Base-by-base conservation (phyloP, 805 yeast species). In the Diddensiella transvaalensis region DNA sequence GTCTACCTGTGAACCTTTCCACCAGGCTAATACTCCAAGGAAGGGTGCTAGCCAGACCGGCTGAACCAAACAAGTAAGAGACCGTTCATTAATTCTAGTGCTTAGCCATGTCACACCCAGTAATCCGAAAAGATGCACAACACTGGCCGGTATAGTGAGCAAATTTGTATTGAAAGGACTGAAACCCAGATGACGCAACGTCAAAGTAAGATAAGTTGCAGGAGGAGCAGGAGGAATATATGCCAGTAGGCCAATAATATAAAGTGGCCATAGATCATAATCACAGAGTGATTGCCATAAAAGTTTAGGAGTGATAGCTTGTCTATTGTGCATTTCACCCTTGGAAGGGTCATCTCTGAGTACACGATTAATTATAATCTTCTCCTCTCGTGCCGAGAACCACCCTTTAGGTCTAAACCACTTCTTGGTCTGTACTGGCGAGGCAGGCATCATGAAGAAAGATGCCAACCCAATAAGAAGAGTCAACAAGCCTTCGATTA, bases 291-390 rank as follows among this genome's bases (percentile, higher is more conserved):
- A 65, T 19, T 63, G 55, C 55, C 66, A 60, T 17, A 82, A 53
- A 61, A 67, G 70, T 40, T 60, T 68, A 3, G 67, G 53, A 2
- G 72, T 61, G 19, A 82, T 60, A 5, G 81, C 79, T 55, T 77
- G 76, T 59, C 83, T 68, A 57, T 81, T 80, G 59, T 80, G 73
- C 85, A 80, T 79, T 50, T 78, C 83, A 18, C 85, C 83, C 66
- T 76, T 76, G 3, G 74, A 57, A 13, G 86, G 86, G 57, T 82
- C 87, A 59, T 82, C 85, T 56, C 85, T 65, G 41, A 82, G 62
- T 2, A 81, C 71, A 51, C 79, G 67, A 59, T 79, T 80, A 42
- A 79, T 83, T n/a, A 79, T 67, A 48, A 81, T 79, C 49, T 75
- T 74, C 61, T 76, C 79, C 52, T 82, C 83, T 42, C 77, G 63